A percentile compares a stretch with the other conserved stretches of the same genome.
Conservation (phyloP, 768 basidiomycete genomes). For the Termitomyces sp. region DNA sequence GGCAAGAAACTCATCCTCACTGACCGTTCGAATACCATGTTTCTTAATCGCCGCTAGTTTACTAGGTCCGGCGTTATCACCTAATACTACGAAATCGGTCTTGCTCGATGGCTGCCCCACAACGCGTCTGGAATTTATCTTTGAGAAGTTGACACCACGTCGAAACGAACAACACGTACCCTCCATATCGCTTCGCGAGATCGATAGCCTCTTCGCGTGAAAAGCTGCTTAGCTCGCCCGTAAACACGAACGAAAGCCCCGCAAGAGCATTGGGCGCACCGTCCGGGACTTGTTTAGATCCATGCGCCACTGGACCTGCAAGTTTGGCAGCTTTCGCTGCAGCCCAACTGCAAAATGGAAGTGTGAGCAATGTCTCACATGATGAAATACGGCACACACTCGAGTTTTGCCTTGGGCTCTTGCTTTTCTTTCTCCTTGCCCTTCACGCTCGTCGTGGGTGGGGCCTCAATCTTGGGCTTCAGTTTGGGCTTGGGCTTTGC, state of each 20-base stretch:
- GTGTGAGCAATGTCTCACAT: neutral
- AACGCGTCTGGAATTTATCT: conserved; percentile 57
- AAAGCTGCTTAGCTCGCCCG: conserved; percentile 85
- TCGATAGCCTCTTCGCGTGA: conserved; percentile 85
- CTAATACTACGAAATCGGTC: conserved; percentile 87
- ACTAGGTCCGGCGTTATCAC: conserved; percentile 80
- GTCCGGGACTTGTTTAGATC: conserved; percentile 70
- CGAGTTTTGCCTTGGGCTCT: conserved; percentile 19
- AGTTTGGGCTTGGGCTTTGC: conserved; percentile 15
- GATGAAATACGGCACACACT: conserved; percentile 17
- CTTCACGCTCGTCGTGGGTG: neutral
- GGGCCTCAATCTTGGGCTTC: conserved; percentile 9
- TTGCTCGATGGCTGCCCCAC: conserved; percentile 84
- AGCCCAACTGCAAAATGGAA: conserved; percentile 32
- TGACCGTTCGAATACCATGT: conserved; percentile 68
- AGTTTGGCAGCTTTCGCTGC: conserved; percentile 55
- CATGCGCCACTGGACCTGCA: conserved; percentile 61
- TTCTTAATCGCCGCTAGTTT: conserved; percentile 89
- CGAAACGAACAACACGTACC: conserved; percentile 47
- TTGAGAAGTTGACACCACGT: neutral
- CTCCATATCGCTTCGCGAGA: conserved; percentile 89
- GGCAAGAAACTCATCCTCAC: conserved; percentile 84
- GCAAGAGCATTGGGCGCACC: conserved; percentile 71
- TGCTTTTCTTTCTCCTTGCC: conserved; percentile 14
- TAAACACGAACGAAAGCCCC: conserved; percentile 92